Base-by-base conservation (phyloP, 2,329 filamentous ascomycete genomes). In the Aspergillus sergii region DNA sequence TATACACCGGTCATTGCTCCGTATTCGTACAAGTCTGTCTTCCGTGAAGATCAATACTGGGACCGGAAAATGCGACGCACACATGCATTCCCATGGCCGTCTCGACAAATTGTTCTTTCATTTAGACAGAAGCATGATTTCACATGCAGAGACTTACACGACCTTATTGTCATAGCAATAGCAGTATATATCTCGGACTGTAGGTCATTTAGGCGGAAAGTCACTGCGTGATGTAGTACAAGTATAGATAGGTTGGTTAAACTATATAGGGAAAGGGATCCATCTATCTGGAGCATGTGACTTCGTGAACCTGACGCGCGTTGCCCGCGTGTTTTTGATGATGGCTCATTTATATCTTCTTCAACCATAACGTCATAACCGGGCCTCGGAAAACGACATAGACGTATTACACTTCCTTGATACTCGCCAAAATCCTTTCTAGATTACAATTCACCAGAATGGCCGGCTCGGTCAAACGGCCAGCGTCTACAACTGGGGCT, bases 401-500 rank as follows among this genome's bases (percentile, higher is more conserved):
- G 14, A n/a, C 3, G 5, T 30, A 50, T 30, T 30, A 2, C 26
- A 30, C 10, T 19, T n/a, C 48, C 4, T 32, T 21, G 16, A 21
- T 32, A 21, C 55, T 5, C 4, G 14, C 48, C 57, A 66, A 36
- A 39, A 60, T 68, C 64, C 43, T 68, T 41, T 45, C 11, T 46
- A 46, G 46, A 45, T 23, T 64, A 26, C 50, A 48, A 4, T 60
- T 57, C 7, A 34, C 69, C 64, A 75, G 67, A 58, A 76, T 76
- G 72, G 69, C 64, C 39, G 70, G 74, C 32, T 64, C 60, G 61
- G 66, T 68, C 23, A 82, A 82, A 62, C 69, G 80, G 61, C 60
- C 75, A 21, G 73, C 70, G 21, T 79, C 78, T 59, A 70, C 74
- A 46, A 67, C 68, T 59, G 66, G 68, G 79, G 73, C 80, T 57